A percentile compares a stretch with the other conserved stretches of the same genome.
Evolutionary conservation across 768 basidiomycete genomes (phyloP).

Genomic region (Astraeus odoratus): DNA sequence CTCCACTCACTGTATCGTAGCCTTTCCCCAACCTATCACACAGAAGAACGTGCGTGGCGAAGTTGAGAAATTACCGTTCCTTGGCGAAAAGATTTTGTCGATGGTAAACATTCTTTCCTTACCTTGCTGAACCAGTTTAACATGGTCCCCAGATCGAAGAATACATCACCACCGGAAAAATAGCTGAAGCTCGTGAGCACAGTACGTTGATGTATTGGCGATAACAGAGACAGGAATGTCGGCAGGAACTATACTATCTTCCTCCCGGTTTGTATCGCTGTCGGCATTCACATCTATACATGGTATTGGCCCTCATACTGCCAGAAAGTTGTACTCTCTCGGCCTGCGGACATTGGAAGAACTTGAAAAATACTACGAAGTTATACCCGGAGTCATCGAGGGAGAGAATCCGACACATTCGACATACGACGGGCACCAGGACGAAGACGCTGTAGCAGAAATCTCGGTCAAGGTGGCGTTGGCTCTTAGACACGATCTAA

Average conservation of each 20-base stretch:
- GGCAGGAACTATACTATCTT: constrained; percentile 40
- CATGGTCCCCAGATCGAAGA: constrained; percentile 47
- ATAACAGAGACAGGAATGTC: neutral
- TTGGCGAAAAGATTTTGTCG: constrained; percentile 44
- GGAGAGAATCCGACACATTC: constrained; percentile 18
- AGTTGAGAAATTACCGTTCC: constrained; percentile 36
- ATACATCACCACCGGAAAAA: constrained; percentile 45
- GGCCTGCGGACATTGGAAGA: constrained; percentile 65
- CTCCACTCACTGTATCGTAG: constrained; percentile 22
- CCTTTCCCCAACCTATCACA: constrained; percentile 43
- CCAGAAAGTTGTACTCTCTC: constrained; percentile 55
- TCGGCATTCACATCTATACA: constrained; percentile 57
- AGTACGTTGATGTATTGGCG: constrained; percentile 17
- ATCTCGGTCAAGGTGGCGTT: constrained; percentile 52
- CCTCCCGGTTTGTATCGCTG: constrained; percentile 50
- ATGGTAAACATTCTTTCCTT: constrained; percentile 31
- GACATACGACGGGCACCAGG: constrained; percentile 5
- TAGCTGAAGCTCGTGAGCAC: constrained; percentile 48
- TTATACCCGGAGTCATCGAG: constrained; percentile 30
- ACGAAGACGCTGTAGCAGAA: constrained; percentile 26
- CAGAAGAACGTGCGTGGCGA: constrained; percentile 30
- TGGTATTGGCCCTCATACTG: constrained; percentile 68
- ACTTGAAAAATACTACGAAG: constrained; percentile 55
- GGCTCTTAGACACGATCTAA: constrained; percentile 51
- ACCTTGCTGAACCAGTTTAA: neutral